These are phyloP conservation scores for Chlorencoelia australis DNA, from an alignment of 2,329 filamentous ascomycete genomes.

Conservation along the genomic window DNA sequence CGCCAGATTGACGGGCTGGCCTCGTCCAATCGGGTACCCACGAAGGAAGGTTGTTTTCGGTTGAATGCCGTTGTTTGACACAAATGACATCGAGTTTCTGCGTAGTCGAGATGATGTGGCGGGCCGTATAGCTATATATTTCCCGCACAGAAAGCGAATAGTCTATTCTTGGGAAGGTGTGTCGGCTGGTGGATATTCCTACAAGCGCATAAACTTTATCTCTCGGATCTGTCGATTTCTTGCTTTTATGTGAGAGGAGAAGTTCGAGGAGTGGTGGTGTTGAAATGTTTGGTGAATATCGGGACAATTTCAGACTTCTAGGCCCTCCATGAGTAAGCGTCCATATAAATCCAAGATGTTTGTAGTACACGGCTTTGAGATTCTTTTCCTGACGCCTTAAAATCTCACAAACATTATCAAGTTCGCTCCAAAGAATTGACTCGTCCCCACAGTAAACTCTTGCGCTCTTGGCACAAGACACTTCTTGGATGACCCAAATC, in stretches of 20 bases:
- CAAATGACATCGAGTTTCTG: constrained; percentile 20
- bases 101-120: constrained; percentile 17
- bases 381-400: constrained; percentile 10
- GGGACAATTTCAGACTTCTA: constrained; percentile 16
- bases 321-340: constrained; percentile 18
- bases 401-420: constrained; percentile 21
- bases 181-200: constrained; percentile 16
- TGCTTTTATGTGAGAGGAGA: constrained; percentile 21
- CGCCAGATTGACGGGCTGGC: constrained; percentile 4
- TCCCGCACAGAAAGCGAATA: constrained; percentile 16
- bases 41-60: constrained; percentile 11
- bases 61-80: constrained; percentile 15
- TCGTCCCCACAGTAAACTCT: constrained; percentile 31
- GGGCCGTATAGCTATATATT: constrained; percentile 18
- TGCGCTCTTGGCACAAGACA: constrained; percentile 28
- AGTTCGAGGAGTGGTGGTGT: constrained; percentile 19
- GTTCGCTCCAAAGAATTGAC: constrained; percentile 28
- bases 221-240: constrained; percentile 21
- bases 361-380: constrained; percentile 13
- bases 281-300: constrained; percentile 10
- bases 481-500: constrained; percentile 35
- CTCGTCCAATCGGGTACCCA: constrained; percentile 23
- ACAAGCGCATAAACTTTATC: constrained; percentile 24
- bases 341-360: constrained; percentile 11
- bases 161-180: constrained; percentile 17